phyloP scores from a whole-genome alignment of 176 grass and related monocot species.

The Thinopyrum elongatum region DNA sequence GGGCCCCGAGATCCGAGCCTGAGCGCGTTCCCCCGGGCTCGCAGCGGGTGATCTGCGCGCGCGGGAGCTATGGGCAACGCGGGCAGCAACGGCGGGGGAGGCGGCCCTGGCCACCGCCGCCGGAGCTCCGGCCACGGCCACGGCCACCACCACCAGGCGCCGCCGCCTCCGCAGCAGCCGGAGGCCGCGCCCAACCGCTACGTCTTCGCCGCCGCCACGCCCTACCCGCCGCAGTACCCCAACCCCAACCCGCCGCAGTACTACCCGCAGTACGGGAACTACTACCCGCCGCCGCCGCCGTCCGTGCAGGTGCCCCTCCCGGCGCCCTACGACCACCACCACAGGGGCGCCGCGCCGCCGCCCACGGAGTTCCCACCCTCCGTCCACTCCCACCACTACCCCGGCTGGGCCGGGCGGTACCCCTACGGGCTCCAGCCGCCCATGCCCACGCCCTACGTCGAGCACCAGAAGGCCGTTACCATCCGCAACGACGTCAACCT shows the following conservation, averaged over 20 bases:
- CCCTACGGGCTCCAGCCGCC: slow-evolving; percentile 48
- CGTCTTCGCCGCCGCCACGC: slow-evolving; percentile 91
- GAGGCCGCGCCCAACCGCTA: slow-evolving; percentile 67
- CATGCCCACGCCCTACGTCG: slow-evolving; percentile 66
- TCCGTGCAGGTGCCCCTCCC: slow-evolving; percentile 64
- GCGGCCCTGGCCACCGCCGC: slow-evolving; percentile 60
- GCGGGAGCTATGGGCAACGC: slow-evolving; percentile 43
- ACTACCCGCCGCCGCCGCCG: slow-evolving; percentile 62
- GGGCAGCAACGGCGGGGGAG: slow-evolving; percentile 59
- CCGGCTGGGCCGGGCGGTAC: slow-evolving; percentile 56
- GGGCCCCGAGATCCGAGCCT: slow-evolving; percentile 33
- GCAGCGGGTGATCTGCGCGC: slow-evolving; percentile 17
- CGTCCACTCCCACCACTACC: slow-evolving; percentile 49
- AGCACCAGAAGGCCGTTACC: slow-evolving; percentile 95
- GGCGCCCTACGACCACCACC: slow-evolving; percentile 80
- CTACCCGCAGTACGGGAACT: slow-evolving; percentile 68
- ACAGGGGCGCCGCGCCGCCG: slow-evolving; percentile 32
- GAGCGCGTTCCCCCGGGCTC: neutral
- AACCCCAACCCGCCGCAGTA: slow-evolving; percentile 79
- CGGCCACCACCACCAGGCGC: slow-evolving; percentile 47
- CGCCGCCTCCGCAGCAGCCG: slow-evolving; percentile 36
- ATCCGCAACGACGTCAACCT: slow-evolving; percentile 94
- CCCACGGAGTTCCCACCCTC: slow-evolving; percentile 39
- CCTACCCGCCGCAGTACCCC: slow-evolving; percentile 80
- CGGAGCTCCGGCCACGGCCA: slow-evolving; percentile 58